Evolutionary conservation across 768 basidiomycete genomes (phyloP), one percentile per base, ranked within the genome.

Genomic region (Austroboletus eburneus): DNA sequence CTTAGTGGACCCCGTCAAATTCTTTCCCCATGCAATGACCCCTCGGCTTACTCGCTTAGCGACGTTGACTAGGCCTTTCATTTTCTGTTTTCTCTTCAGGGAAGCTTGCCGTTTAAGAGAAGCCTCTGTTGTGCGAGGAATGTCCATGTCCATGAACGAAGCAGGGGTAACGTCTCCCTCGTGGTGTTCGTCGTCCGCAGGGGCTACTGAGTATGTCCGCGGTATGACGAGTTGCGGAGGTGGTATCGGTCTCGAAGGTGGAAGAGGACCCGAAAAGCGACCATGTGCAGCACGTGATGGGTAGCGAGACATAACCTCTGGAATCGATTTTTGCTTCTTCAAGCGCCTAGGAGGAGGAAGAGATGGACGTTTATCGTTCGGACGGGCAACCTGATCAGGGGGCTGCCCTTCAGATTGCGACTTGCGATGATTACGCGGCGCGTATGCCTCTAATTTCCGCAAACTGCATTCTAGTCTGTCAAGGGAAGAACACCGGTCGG

Each of bases 81-180:
- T 42, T 38, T 52, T 60, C 24, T 45, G 52, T 13, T 48, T 57
- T 45, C 43, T 43, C 18, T 42, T 34, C 24, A 39, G 25, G 41
- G 64, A 53, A 10, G 25, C 5, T 25, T 42, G 54, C 23, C 34
- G 54, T 29, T 59, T 50, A 20, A 33, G 40, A 29, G 35, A 38
- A 18, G 43, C 35, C 34, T 44, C 42, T 9, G 40, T 44, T n/a
- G 23, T 3, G 16, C 38, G 51, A 23, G 58, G 49, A 45, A 61
- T 48, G 21, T 68, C 66, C 64, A 66, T 66, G 23, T 66, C 64
- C 64, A 66, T 68, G 49, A 66, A 66, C 2, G 64, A 66, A 18
- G 42, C 39, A 3, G 59, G 49, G 2, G 44, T 54, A 13, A 5
- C 43, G 29, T 46, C 42, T 34, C 44, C 46, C 5, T 37, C 42